phyloP scores from a whole-genome alignment of 176 grass and related monocot genomes.

The Urochloa ruziziensis region DNA sequence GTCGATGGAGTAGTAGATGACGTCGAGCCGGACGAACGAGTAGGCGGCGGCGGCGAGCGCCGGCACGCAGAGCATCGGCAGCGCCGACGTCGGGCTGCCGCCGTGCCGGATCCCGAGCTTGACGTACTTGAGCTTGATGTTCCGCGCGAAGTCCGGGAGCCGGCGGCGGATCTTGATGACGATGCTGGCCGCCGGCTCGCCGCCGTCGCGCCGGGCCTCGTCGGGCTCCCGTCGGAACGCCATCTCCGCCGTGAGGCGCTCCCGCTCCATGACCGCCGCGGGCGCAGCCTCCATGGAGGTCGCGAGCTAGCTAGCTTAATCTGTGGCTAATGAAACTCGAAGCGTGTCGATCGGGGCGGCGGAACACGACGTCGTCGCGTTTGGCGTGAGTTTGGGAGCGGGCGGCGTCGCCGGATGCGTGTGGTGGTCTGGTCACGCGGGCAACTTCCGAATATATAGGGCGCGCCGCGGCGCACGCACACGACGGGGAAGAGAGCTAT shows the following conservation, averaged over 20 bases:
- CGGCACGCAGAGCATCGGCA: conserved; percentile 47
- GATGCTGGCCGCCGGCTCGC: conserved; percentile 41
- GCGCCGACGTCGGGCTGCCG: conserved; percentile 45
- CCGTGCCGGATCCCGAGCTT: conserved; percentile 61
- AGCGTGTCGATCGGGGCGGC: background rate
- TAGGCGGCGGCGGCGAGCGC: conserved; percentile 40
- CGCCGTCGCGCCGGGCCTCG: background rate
- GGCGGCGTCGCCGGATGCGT: conserved; percentile 21
- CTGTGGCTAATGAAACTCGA: background rate
- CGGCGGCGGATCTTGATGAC: conserved; percentile 70
- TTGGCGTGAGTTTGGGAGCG: conserved; percentile 31
- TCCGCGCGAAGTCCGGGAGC: conserved; percentile 70
- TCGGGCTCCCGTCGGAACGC: conserved; percentile 37
- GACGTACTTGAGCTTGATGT: conserved; percentile 78
- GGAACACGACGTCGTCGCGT: background rate
- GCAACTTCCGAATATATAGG: conserved; percentile 33
- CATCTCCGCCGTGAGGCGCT: conserved; percentile 74
- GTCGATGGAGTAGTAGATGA: conserved; percentile 61
- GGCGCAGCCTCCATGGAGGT: conserved; percentile 32
- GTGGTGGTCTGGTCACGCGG: conserved; percentile 25
- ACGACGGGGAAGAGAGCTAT: background rate
- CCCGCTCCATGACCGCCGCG: conserved; percentile 56
- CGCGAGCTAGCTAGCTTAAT: background rate
- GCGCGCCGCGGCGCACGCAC: background rate
- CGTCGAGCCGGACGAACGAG: conserved; percentile 49